Evolutionary conservation across 805 yeast genomes (phyloP).

Genomic region (Wickerhamomyces rabaulensis): DNA sequence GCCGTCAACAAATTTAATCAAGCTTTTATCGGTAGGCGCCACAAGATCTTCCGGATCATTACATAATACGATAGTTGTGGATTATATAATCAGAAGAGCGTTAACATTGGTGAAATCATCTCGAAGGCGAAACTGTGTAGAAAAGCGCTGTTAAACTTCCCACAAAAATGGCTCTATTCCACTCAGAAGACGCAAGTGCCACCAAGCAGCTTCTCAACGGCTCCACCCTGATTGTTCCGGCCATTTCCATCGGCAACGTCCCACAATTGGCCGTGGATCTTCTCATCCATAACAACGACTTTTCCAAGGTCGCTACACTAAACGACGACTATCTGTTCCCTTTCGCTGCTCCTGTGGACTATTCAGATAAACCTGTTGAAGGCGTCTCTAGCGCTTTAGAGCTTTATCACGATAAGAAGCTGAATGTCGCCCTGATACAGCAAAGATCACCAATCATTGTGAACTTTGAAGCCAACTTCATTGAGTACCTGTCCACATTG

Average conservation of each 20-base stretch:
- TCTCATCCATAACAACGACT: constrained; percentile 55
- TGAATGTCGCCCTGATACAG: constrained; percentile 56
- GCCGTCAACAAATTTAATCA: too few relatives aligned
- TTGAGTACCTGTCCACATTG: constrained; percentile 49
- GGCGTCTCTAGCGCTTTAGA: constrained; percentile 60
- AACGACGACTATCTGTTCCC: constrained; percentile 68
- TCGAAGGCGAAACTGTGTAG: too few relatives aligned
- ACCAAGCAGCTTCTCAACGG: background rate
- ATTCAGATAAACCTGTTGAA: constrained; percentile 15
- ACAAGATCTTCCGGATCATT: too few relatives aligned
- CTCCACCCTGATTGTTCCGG: constrained; percentile 42
- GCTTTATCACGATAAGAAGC: constrained; percentile 41
- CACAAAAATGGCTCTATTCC: background rate
- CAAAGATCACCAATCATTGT: constrained; percentile 84
- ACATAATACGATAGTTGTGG: too few relatives aligned
- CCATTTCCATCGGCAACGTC: constrained; percentile 83
- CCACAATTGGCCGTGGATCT: constrained; percentile 81
- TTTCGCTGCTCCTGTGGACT: constrained; percentile 76
- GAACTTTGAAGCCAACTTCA: constrained; percentile 45
- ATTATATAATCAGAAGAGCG: background rate
- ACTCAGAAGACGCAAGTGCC: background rate
- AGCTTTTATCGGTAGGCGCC: too few relatives aligned
- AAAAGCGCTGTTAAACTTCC: too few relatives aligned
- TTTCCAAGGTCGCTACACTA: constrained; percentile 48
- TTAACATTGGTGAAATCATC: too few relatives aligned